A percentile compares a stretch with the other conserved stretches of the same genome.
These are phyloP conservation scores for Calonectria montana DNA, from an alignment of 2,329 filamentous ascomycete species.

Conservation along the genomic window DNA sequence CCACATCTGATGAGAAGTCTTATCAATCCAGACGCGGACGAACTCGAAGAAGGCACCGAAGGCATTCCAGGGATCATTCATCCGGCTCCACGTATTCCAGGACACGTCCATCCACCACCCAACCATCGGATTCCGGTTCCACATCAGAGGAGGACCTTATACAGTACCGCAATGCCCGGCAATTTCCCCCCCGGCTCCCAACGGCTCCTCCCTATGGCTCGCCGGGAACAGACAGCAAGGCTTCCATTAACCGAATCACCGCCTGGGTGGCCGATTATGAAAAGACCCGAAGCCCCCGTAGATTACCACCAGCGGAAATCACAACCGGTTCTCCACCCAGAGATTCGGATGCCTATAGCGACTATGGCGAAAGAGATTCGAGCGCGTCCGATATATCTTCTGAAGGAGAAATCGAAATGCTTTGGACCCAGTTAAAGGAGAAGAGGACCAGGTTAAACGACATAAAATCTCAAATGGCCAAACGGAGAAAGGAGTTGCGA, in stretches of 20 bases:
- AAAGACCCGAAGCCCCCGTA: constrained; percentile 39
- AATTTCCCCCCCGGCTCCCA: constrained; percentile 49
- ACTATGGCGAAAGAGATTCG: constrained; percentile 19
- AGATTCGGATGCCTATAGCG: constrained; percentile 21
- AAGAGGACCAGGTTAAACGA: constrained; percentile 44
- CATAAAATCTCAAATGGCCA: constrained; percentile 47
- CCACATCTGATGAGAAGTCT: constrained; percentile 12
- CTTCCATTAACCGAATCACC: constrained; percentile 47
- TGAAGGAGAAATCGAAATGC: constrained; percentile 45
- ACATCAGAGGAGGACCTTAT: constrained; percentile 45
- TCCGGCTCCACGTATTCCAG: constrained; percentile 39
- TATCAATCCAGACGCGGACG: constrained; percentile 10
- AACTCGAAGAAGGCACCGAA: neutral
- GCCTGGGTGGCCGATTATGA: constrained; percentile 49
- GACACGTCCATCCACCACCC: constrained; percentile 35
- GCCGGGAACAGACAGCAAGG: constrained; percentile 39
- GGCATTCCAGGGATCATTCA: constrained; percentile 5
- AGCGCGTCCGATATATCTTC: constrained; percentile 26
- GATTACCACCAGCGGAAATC: constrained; percentile 21
- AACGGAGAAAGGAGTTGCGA: constrained; percentile 46
- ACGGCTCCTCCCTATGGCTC: constrained; percentile 35
- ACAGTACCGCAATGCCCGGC: constrained; percentile 44
- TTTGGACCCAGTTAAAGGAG: constrained; percentile 52
- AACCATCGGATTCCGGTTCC: constrained; percentile 36
- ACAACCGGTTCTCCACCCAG: constrained; percentile 17